Evolutionary conservation across 441 rosid species (phyloP), one percentile per base, ranked within the genome.

Genomic region (Pelargonium cotyledonis): DNA sequence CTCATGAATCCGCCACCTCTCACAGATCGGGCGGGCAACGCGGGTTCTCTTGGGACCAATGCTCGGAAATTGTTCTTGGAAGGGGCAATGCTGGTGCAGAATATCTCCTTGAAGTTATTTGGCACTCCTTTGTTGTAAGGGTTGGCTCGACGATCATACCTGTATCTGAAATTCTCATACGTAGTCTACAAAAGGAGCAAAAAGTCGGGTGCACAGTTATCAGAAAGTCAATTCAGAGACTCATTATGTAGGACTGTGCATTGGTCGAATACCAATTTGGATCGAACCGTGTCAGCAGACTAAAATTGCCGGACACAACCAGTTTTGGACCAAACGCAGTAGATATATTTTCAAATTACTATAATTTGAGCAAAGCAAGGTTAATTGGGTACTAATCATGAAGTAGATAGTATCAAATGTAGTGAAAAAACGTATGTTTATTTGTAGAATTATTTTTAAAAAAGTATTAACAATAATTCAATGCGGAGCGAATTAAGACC

Each of bases 121-220:
- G 85, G 14, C 23, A 86, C 73, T 71, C 99, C 96, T 79, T 65
- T 85, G 85, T 90, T 81, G 72, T 80, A 95, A 1, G 99, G 97
- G 80, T 91, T 95, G 71, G 80, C 81, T 15, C 80, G 83, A 38
- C 83, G 79, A 66, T 95, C 96, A 72, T 91, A 91, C 35, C 89
- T 86, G 74, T 86, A 87, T 80, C 96, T 86, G 70, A 91, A 95
- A 80, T 95, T 95, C 71, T 94, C 99, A 12, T 90, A 90, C 0
- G 99, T 91, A 40, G 96, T 87, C 97, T 95, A 90, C 83, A 63
- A 58, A 70, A 41, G 46, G 35, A 23, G 40, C n/a, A 21, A 65
- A 21, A 65, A 60, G 0, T 3, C 29, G 11, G 70, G 72, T 53
- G 38, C 47, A 21, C 14, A 4, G 66, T 18, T 31, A 18, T 9